Percentiles rank a stretch among this genome's conserved stretches.
Evolutionary conservation across 106 monocot species (phyloP).

Genomic region (Chionographis japonica): DNA sequence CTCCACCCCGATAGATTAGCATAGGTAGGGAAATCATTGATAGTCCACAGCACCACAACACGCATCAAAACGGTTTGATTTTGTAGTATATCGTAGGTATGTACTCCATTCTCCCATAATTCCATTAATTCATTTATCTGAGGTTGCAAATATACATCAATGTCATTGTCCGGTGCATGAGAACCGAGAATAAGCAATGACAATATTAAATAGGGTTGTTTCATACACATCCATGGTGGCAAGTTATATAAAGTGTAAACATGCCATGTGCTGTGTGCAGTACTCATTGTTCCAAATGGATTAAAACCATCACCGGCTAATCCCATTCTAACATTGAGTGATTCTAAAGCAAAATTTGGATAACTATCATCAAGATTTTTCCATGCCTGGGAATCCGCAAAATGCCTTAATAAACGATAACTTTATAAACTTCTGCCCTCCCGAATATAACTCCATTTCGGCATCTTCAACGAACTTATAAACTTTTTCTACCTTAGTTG

Average conservation of each 20-base stretch:
- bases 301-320: too few relatives aligned
- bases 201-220: not conserved
- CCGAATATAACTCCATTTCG: too few relatives aligned
- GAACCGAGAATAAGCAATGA: constrained; percentile 6
- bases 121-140: constrained; percentile 7
- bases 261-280: too few relatives aligned
- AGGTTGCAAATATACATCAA: constrained; percentile 17
- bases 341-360: too few relatives aligned
- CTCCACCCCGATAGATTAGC: not conserved
- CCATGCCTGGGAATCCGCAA: too few relatives aligned
- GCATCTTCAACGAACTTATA: too few relatives aligned
- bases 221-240: constrained; percentile 5
- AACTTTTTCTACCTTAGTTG: too few relatives aligned
- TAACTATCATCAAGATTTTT: too few relatives aligned
- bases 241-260: not conserved
- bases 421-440: too few relatives aligned
- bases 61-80: not conserved
- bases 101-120: constrained; percentile 10
- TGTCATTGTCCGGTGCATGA: not conserved
- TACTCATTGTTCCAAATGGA: too few relatives aligned
- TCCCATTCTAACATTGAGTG: too few relatives aligned
- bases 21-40: constrained; percentile 15
- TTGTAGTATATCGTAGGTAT: constrained; percentile 3
- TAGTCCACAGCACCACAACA: constrained; percentile 9
- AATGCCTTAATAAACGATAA: too few relatives aligned